These are phyloP conservation scores for Diaporthe ilicicola DNA, from an alignment of 2,329 filamentous ascomycete genomes.

Conservation along the genomic window DNA sequence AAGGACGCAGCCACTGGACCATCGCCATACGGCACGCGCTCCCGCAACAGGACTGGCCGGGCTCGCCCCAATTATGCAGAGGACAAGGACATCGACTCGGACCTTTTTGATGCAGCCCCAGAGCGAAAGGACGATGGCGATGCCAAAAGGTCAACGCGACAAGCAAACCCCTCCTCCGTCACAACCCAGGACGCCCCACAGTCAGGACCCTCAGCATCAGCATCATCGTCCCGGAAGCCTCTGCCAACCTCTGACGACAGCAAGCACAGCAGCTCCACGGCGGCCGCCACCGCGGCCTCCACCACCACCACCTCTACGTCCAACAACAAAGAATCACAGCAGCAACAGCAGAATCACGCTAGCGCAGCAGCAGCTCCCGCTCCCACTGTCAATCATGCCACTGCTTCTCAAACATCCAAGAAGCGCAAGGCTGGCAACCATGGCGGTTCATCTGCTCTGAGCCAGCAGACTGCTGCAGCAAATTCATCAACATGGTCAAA, in stretches of 20 bases:
- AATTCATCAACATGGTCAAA: conserved; percentile 38
- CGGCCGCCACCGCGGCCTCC: conserved; percentile 45
- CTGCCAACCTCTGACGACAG: conserved; percentile 47
- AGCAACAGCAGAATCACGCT: conserved; percentile 38
- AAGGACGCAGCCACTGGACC: conserved; percentile 64
- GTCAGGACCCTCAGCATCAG: conserved; percentile 38
- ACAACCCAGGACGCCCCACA: conserved; percentile 37
- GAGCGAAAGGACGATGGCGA: conserved; percentile 63
- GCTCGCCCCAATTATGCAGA: conserved; percentile 95
- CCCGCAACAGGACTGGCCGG: conserved; percentile 83
- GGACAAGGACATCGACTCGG: conserved; percentile 88
- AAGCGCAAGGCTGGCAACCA: conserved; percentile 81
- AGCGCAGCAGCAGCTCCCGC: conserved; percentile 37
- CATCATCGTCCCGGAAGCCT: conserved; percentile 41
- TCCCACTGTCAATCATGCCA: conserved; percentile 37
- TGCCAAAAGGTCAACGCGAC: conserved; percentile 60
- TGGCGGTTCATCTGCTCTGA: conserved; percentile 41
- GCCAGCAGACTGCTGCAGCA: conserved; percentile 3
- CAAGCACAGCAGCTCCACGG: conserved; percentile 45
- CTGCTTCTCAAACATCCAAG: conserved; percentile 70
- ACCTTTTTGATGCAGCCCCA: conserved; percentile 75
- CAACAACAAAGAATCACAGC: conserved; percentile 28
- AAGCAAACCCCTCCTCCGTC: conserved; percentile 50
- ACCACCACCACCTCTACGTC: conserved; percentile 36
- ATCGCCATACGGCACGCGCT: conserved; percentile 89